A percentile compares a stretch with the other conserved stretches of the same genome.
Conservation (phyloP, 2,329 filamentous ascomycete genomes). For the Colletotrichum costaricense region DNA sequence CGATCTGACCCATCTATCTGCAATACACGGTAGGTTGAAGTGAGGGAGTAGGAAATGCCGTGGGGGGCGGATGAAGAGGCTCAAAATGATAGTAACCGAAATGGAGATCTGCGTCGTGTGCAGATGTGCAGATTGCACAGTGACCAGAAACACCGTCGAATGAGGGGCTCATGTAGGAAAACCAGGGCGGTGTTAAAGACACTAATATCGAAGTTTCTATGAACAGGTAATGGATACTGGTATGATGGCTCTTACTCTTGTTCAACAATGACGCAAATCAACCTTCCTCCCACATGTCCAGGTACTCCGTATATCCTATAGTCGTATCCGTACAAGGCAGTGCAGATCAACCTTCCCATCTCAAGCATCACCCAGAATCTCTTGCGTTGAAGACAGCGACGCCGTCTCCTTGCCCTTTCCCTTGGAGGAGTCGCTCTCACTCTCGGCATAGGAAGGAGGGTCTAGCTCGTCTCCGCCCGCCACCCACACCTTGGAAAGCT, state of each 20-base stretch:
- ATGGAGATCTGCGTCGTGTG: neutral
- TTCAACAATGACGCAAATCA: constrained; percentile 5
- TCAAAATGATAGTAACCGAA: neutral
- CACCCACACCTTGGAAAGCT: constrained; percentile 76
- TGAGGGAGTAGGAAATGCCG: neutral
- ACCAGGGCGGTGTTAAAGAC: neutral
- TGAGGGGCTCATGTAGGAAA: neutral
- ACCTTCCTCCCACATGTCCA: neutral
- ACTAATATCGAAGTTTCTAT: constrained; percentile 25
- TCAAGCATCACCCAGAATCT: constrained; percentile 26
- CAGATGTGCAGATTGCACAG: neutral
- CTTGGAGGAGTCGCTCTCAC: constrained; percentile 33
- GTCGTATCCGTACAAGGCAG: constrained; percentile 17
- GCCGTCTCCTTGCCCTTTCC: constrained; percentile 28
- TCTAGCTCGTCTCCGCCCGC: constrained; percentile 61
- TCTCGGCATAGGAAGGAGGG: constrained; percentile 57
- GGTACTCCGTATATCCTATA: constrained; percentile 3
- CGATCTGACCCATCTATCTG: too few relatives aligned
- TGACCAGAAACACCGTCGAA: neutral
- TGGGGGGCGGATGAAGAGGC: neutral
- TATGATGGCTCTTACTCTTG: neutral
- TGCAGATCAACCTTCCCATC: neutral
- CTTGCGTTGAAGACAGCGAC: constrained; percentile 5
- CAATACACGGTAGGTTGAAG: too few relatives aligned
- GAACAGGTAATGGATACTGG: constrained; percentile 13